Evolutionary conservation across 805 yeast species (phyloP).

Genomic region (Naumovozyma castellii): DNA sequence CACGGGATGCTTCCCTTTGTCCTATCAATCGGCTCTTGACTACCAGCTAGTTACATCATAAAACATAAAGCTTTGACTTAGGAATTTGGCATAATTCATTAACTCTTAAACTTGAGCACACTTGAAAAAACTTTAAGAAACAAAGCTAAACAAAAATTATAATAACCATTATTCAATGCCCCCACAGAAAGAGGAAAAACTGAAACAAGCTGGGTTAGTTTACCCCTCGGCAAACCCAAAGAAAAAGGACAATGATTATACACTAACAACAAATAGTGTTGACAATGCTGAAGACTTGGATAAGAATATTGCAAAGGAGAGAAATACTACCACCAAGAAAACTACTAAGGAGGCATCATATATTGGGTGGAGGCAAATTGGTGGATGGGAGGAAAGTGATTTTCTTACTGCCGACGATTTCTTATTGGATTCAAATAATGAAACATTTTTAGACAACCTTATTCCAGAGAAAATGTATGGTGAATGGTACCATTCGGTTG

Average conservation of each 20-base stretch:
- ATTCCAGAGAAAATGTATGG: conserved; percentile 75
- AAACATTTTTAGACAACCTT: conserved; percentile 65
- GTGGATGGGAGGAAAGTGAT: conserved; percentile 72
- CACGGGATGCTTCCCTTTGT: too few relatives aligned
- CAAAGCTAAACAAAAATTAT: too few relatives aligned
- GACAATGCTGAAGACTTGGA: neutral
- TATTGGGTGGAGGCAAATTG: conserved; percentile 90
- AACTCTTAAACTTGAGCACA: too few relatives aligned
- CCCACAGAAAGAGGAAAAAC: neutral
- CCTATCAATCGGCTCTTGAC: too few relatives aligned
- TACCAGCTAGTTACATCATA: too few relatives aligned
- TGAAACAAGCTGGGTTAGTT: neutral
- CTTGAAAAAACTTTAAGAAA: too few relatives aligned
- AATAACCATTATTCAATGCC: neutral
- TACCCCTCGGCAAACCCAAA: neutral
- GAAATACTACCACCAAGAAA: neutral
- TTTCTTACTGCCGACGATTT: conserved; percentile 55
- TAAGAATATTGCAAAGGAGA: too few relatives aligned
- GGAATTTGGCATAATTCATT: too few relatives aligned
- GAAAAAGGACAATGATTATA: neutral
- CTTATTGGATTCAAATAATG: conserved; percentile 54
- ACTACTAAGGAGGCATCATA: conserved; percentile 41
- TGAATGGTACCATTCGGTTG: conserved; percentile 93
- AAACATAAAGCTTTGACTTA: too few relatives aligned
- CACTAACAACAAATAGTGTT: neutral